Evolutionary conservation across 208 protist genomes (phyloP).

Genomic region (Trypanosoma theileri): DNA sequence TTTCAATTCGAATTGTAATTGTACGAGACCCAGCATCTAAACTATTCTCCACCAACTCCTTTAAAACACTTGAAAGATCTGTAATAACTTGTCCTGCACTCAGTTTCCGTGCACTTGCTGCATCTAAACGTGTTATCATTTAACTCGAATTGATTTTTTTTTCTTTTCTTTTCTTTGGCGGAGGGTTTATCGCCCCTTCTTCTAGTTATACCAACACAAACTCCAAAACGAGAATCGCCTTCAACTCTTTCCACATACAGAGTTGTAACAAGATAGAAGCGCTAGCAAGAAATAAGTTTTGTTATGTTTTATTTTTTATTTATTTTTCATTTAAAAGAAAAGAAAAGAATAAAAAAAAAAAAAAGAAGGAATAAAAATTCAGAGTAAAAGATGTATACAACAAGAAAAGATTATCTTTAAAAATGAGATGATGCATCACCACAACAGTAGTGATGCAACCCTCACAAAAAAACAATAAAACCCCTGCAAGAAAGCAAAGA

Average conservation of each 20-base stretch:
- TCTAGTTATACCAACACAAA: no score
- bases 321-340: background rate
- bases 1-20: conserved; percentile 61
- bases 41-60: conserved; percentile 88
- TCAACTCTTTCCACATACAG: no score
- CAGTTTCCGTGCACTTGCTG: conserved; percentile 64
- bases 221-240: no score
- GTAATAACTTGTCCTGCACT: conserved; percentile 86
- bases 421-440: conserved; percentile 4
- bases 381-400: background rate
- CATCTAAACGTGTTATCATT: conserved; percentile 79
- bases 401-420: conserved; percentile 14
- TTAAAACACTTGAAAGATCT: conserved; percentile 76
- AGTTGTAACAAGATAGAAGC: no score
- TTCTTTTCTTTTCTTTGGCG: background rate
- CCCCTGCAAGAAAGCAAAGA: background rate
- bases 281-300: no score
- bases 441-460: no score
- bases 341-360: background rate
- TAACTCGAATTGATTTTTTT: background rate
- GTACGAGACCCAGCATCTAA: conserved; percentile 69
- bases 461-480: background rate
- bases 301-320: background rate
- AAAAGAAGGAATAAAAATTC: background rate
- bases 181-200: background rate